Conservation (phyloP, 257 asterid genomes). For the Prunella vulgaris region DNA sequence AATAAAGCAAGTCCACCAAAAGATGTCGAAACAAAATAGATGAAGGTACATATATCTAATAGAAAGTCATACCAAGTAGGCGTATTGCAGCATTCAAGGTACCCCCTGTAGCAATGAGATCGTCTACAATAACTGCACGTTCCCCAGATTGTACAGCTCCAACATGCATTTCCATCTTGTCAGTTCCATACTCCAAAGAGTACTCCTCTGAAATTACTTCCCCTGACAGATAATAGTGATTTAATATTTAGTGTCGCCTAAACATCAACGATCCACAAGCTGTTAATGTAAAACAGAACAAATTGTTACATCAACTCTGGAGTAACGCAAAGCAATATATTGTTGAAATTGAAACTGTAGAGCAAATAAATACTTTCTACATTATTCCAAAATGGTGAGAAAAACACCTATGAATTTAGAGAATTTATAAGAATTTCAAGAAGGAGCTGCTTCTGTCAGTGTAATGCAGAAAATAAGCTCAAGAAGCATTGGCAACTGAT, state of each 20-base stretch:
- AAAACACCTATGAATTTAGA: not conserved
- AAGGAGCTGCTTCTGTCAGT: not conserved
- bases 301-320: not conserved
- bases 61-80: slow-evolving; percentile 62
- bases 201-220: slow-evolving; percentile 94
- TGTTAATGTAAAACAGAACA: not conserved
- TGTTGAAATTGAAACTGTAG: not conserved
- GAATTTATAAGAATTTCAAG: not conserved
- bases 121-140: slow-evolving; percentile 77
- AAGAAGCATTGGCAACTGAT: not conserved
- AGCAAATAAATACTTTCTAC: not conserved
- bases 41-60: not conserved
- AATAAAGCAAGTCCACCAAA: not conserved
- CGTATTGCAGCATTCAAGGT: slow-evolving; percentile 88
- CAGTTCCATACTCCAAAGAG: slow-evolving; percentile 92
- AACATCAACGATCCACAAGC: not conserved
- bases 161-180: slow-evolving; percentile 90
- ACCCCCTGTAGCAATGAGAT: slow-evolving; percentile 96
- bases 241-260: not conserved
- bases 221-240: slow-evolving; percentile 40
- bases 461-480: not conserved
- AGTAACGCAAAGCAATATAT: not conserved
- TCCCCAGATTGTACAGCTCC: slow-evolving; percentile 96
- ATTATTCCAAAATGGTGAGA: not conserved
- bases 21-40: not conserved